phyloP scores from a whole-genome alignment of 257 asterid species.

The Eucommia ulmoides region DNA sequence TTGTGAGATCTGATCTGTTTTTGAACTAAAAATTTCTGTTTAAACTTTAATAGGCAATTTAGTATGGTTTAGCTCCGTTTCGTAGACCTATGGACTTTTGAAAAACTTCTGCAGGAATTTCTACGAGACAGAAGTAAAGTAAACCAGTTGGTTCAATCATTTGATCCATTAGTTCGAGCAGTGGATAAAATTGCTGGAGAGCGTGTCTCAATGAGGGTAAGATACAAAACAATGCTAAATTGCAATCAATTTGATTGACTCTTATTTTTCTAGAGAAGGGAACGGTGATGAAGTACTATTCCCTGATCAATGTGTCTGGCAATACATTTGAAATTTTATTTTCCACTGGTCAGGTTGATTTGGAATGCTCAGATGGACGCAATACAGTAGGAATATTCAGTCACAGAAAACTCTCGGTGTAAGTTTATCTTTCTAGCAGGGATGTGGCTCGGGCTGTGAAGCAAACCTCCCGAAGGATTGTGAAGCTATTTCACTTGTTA shows the following conservation, averaged over 20 bases:
- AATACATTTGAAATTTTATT: too few species aligned
- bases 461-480: too few species aligned
- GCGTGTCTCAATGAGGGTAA: constrained; percentile 86
- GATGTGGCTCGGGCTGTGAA: not conserved
- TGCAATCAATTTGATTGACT: not conserved
- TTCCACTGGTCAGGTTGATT: constrained; percentile 57
- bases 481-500: too few species aligned
- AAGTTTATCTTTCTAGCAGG: constrained; percentile 4
- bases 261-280: not conserved
- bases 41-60: not conserved
- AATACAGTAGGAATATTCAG: constrained; percentile 76
- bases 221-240: constrained; percentile 1
- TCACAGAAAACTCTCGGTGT: constrained; percentile 70
- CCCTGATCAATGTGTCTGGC: too few species aligned
- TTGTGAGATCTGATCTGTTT: not conserved
- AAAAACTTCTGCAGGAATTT: constrained; percentile 54
- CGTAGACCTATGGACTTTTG: constrained; percentile 1
- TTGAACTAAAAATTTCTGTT: not conserved
- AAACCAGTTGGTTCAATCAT: constrained; percentile 48
- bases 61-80: not conserved
- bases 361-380: constrained; percentile 65
- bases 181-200: constrained; percentile 68
- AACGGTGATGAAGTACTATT: not conserved
- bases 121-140: constrained; percentile 82
- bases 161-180: constrained; percentile 72